These are phyloP conservation scores for Pythium grandisporangium DNA, from an alignment of 352 stramenopile genomes.

Conservation along the genomic window DNA sequence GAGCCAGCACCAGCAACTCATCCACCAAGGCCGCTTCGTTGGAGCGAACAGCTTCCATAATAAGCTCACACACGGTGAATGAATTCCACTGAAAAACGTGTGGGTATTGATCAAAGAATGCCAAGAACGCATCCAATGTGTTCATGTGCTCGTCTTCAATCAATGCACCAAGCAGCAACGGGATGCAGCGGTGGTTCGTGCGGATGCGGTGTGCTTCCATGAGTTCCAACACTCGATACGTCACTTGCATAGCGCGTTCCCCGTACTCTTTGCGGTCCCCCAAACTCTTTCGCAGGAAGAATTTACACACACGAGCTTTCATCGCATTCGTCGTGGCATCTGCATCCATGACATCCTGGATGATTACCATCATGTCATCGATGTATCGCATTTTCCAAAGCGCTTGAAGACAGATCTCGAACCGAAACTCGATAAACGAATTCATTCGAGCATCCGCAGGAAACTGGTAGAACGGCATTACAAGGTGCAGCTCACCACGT, in stretches of 20 bases:
- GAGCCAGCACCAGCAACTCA: constrained; percentile 41
- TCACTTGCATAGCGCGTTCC: constrained; percentile 19
- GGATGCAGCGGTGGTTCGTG: constrained; percentile 37
- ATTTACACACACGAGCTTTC: constrained; percentile 56
- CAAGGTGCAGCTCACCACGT: constrained; percentile 34
- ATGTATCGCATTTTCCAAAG: constrained; percentile 32
- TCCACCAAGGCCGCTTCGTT: constrained; percentile 48
- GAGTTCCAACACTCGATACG: constrained; percentile 34
- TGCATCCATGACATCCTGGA: constrained; percentile 36
- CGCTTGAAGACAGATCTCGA: constrained; percentile 59
- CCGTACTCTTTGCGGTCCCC: constrained; percentile 24
- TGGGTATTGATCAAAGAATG: constrained; percentile 37
- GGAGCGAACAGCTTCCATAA: constrained; percentile 38
- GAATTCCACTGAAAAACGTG: constrained; percentile 51
- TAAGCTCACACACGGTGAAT: constrained; percentile 54
- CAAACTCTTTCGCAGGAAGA: constrained; percentile 39
- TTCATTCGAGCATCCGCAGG: constrained; percentile 24
- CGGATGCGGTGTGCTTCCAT: constrained; percentile 52
- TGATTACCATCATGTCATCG: constrained; percentile 44
- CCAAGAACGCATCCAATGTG: constrained; percentile 25
- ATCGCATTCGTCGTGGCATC: constrained; percentile 20
- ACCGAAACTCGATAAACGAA: constrained; percentile 41
- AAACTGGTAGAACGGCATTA: constrained; percentile 57
- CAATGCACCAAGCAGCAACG: constrained; percentile 28
- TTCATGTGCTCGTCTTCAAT: constrained; percentile 18